phyloP scores from a whole-genome alignment of 257 asterid genomes.

The Pogostemon cablin region DNA sequence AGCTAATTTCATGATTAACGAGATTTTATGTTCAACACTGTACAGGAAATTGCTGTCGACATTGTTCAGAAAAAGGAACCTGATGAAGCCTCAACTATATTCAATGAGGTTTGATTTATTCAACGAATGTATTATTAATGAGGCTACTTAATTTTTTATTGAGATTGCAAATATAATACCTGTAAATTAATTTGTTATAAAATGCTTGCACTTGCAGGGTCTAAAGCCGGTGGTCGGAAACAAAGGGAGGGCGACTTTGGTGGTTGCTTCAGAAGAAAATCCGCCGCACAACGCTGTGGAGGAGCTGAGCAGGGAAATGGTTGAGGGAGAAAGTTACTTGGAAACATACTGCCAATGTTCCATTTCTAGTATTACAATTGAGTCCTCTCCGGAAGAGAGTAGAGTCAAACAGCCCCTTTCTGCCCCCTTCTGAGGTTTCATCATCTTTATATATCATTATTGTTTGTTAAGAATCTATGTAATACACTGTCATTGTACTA shows the following conservation, averaged over 20 bases:
- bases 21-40: conserved; percentile 9
- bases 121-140: not conserved
- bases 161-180: too few relatives aligned
- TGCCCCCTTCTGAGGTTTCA: conserved; percentile 60
- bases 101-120: conserved; percentile 45
- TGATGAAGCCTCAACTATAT: conserved; percentile 43
- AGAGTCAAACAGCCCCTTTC: conserved; percentile 64
- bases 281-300: conserved; percentile 16
- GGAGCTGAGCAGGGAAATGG: conserved; percentile 15
- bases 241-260: conserved; percentile 34
- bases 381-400: conserved; percentile 43
- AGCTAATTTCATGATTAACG: not conserved
- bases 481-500: too few relatives aligned
- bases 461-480: too few relatives aligned
- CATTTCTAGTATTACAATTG: conserved; percentile 28
- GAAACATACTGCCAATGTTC: conserved; percentile 61
- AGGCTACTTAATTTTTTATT: not conserved
- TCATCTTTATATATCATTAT: not conserved
- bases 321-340: conserved; percentile 14
- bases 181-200: too few relatives aligned
- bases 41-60: conserved; percentile 76
- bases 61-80: conserved; percentile 54
- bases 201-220: conserved; percentile 35
- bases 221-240: conserved; percentile 34
- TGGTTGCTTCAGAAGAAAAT: conserved; percentile 34